Base-by-base conservation (phyloP, 352 stramenopile genomes). In the Globisporangium uncinulatum region DNA sequence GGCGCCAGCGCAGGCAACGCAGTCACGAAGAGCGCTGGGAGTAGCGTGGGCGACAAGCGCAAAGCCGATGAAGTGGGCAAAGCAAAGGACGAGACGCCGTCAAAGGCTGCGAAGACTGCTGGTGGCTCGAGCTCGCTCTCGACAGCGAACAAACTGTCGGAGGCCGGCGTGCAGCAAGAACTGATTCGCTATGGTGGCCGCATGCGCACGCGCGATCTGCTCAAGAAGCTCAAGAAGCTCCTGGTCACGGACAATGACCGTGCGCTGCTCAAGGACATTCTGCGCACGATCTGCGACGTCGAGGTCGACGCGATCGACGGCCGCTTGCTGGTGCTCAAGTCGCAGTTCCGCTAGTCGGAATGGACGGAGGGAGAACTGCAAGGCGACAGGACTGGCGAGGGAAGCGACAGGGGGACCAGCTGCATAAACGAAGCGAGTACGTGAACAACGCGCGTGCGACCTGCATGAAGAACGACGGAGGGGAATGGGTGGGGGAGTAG, bases 231-330 rank as follows among this genome's bases (percentile, higher is more conserved):
- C 29, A 89, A 88, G 70, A 92, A 89, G 60, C 56, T 91, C 48
- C 78, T 94, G 15, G 65, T 87, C 6, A 94, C 84, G 47, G 78
- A 89, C 50, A 75, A 92, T 36, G 83, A 94, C 57, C 84, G 85
- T 56, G 77, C 82, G 20, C 65, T 94, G 68, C 79, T 94, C 17
- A 89, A 90, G 66, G 84, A 94, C 34, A 94, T 94, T 44, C 54
- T 94, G 62, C 82, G 84, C 47, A 94, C 82, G 21, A 94, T 94
- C 72, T 92, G 82, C 57, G 80, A 94, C 57, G 78, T 92, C 37
- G 82, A 94, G 58, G 80, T 89, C 36, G 82, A 94, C 61, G 82
- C 83, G 3, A 89, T 94, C 63, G 84, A 94, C 64, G 84, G 82
- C 21, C 78, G 76, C 41, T 49, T 90, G 53, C 72, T 94, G 32